A percentile compares a stretch with the other conserved stretches of the same genome.
phyloP scores from a whole-genome alignment of 371 early-diverging fungal species.

The Haplosporangium sp. region DNA sequence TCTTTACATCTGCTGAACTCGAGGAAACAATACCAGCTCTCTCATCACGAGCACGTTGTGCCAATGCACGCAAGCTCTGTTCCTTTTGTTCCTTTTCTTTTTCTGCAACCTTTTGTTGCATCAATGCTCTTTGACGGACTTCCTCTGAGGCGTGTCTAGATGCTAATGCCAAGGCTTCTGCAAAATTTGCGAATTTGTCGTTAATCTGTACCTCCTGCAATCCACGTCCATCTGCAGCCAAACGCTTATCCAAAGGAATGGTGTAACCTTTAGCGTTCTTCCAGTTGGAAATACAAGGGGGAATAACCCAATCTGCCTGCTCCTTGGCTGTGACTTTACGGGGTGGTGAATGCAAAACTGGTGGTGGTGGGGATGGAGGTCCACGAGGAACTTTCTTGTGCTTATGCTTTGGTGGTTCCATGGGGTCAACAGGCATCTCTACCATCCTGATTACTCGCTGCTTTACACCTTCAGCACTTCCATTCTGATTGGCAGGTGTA shows the following conservation, averaged over 20 bases:
- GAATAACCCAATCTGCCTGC: conserved; percentile 96
- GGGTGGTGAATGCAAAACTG: conserved; percentile 97
- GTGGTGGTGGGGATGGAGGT: conserved; percentile 95
- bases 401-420: conserved; percentile 94
- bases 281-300: conserved; percentile 98
- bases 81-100: conserved; percentile 96
- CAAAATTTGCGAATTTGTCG: conserved; percentile 95
- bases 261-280: conserved; percentile 99
- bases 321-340: conserved; percentile 95
- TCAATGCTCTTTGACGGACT: conserved; percentile 87
- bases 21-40: conserved; percentile 57
- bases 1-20: conserved; percentile 4
- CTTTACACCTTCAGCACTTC: conserved; percentile 72
- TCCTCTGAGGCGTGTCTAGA: conserved; percentile 96
- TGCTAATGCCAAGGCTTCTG: conserved; percentile 94
- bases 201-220: conserved; percentile 92
- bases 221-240: conserved; percentile 97
- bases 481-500: conserved; percentile 83
- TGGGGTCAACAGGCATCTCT: conserved; percentile 95
- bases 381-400: conserved; percentile 91
- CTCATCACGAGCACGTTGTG: conserved; percentile 94
- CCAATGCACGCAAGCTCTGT: conserved; percentile 86
- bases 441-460: conserved; percentile 94
- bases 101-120: conserved; percentile 93
- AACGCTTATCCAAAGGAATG: conserved; percentile 96